These are phyloP conservation scores for Chaetomium cochliodes DNA, from an alignment of 495 filamentous ascomycete species.

Conservation along the genomic window DNA sequence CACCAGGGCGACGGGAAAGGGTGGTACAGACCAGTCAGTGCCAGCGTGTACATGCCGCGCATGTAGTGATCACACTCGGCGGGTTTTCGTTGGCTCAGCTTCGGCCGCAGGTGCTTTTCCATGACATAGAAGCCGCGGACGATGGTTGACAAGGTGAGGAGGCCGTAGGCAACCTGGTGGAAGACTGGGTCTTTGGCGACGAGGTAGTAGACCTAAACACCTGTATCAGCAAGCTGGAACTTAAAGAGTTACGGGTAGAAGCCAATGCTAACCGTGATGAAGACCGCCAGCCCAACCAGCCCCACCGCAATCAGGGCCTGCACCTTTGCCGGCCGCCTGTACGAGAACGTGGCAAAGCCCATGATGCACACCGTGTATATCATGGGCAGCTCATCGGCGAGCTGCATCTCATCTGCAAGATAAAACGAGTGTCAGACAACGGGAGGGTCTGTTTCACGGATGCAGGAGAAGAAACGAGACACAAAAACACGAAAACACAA, in stretches of 20 bases:
- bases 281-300: conserved; percentile 64
- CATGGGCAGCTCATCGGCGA: conserved; percentile 95
- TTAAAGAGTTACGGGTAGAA: not conserved
- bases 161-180: conserved; percentile 84
- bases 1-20: not conserved
- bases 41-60: conserved; percentile 64
- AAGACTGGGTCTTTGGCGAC: conserved; percentile 89
- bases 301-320: conserved; percentile 57
- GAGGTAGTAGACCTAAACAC: conserved; percentile 72
- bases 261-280: conserved; percentile 62
- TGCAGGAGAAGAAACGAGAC: not conserved
- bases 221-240: not conserved
- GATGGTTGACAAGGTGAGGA: conserved; percentile 77
- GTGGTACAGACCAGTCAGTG: conserved; percentile 40
- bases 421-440: conserved; percentile 20
- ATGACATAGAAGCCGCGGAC: conserved; percentile 85
- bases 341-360: conserved; percentile 79
- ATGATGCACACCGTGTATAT: conserved; percentile 95
- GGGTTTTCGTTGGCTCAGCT: conserved; percentile 44
- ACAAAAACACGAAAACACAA: not conserved
- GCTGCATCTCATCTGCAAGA: conserved; percentile 85
- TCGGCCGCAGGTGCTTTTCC: conserved; percentile 72
- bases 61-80: conserved; percentile 70
- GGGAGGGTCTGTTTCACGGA: not conserved
- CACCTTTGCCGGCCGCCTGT: conserved; percentile 57